These are phyloP conservation scores for Cinchona pubescens DNA, from an alignment of 257 asterid genomes.

Conservation along the genomic window DNA sequence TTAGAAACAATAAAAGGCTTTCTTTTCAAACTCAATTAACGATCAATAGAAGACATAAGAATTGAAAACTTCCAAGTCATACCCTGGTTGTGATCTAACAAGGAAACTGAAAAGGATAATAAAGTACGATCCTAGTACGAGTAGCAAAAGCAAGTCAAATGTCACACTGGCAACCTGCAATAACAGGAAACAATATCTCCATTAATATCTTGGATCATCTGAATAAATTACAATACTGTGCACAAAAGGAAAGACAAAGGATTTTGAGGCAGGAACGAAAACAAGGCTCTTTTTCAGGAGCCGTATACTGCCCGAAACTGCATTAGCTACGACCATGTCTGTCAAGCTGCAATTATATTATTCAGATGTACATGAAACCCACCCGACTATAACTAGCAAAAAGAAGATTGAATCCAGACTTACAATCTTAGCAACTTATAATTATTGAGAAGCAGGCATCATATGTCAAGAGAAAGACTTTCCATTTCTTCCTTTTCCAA, in stretches of 20 bases:
- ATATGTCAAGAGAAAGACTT: neutral
- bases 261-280: neutral
- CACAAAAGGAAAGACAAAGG: neutral
- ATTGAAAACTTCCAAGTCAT: constrained; percentile 19
- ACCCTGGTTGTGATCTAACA: constrained; percentile 83
- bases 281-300: neutral
- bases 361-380: too few relatives aligned
- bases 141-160: constrained; percentile 80
- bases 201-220: neutral
- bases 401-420: neutral
- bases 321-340: neutral
- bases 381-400: too few relatives aligned
- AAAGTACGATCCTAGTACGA: constrained; percentile 82
- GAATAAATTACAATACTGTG: neutral
- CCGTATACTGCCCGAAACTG: too few relatives aligned
- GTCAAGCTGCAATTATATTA: neutral
- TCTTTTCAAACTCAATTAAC: neutral
- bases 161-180: constrained; percentile 91
- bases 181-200: neutral
- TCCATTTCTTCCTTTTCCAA: neutral
- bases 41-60: neutral
- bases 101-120: constrained; percentile 75
- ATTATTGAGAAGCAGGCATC: neutral
- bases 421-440: neutral
- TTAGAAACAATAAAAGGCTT: neutral